These are phyloP conservation scores for Ophiostoma triangulosporum DNA, from an alignment of 2,329 filamentous ascomycete species.

Conservation along the genomic window DNA sequence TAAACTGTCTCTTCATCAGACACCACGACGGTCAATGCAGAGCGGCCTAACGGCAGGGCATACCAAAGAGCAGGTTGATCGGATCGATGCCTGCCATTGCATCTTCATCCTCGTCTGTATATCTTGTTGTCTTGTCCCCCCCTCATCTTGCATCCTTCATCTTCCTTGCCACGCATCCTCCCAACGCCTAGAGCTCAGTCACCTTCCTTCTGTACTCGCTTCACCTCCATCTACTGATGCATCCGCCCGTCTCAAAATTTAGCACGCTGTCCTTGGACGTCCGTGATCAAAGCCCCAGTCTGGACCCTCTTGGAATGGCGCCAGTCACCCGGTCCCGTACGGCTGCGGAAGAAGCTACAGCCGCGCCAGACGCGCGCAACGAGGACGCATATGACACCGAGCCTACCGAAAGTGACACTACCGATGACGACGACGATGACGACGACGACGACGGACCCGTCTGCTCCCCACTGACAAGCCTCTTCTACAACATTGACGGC, in stretches of 20 bases:
- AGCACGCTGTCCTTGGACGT: conserved; percentile 10
- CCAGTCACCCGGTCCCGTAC: conserved; percentile 12
- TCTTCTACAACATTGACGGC: conserved; percentile 20
- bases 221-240: conserved; percentile 3
- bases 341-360: not conserved
- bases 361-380: not conserved
- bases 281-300: not conserved
- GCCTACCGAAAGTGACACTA: not conserved
- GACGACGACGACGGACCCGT: conserved; percentile 18
- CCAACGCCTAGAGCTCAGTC: too few species aligned
- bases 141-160: not conserved
- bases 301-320: conserved; percentile 5
- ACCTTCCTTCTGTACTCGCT: too few species aligned
- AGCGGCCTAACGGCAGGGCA: too few species aligned
- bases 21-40: too few species aligned
- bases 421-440: not conserved
- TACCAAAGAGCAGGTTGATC: too few species aligned
- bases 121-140: not conserved
- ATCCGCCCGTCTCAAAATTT: conserved; percentile 6
- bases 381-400: not conserved
- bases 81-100: not conserved
- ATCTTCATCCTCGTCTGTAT: not conserved
- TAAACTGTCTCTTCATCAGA: too few species aligned
- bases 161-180: not conserved
- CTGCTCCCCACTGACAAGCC: conserved; percentile 23